Evolutionary conservation across 768 basidiomycete species (phyloP), one percentile per base, ranked within the genome.

Genomic region (Paxillus involutus): DNA sequence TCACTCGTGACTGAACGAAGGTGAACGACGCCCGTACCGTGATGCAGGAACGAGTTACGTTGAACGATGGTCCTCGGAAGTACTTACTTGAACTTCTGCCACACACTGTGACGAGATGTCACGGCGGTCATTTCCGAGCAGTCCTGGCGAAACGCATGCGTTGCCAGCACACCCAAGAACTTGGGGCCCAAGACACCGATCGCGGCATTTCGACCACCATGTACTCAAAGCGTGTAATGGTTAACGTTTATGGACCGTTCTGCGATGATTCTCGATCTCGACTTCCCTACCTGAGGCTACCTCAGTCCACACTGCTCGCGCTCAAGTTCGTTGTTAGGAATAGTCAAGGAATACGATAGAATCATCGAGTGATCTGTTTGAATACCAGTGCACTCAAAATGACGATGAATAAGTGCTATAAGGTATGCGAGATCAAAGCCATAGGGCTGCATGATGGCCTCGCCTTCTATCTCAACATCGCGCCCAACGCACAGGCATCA

Each of bases 1-100:
- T 40, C 39, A 6, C 10, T n/a, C 17, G 39, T 17, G n/a, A n/a
- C 10, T 40, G 39, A 40, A 17, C n/a, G 7, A 14, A 39, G 16
- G 12, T 21, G 47, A 47, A 44, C 17, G 19, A 32, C 30, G 19
- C 16, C 47, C 59, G 44, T 44, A 36, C 50, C 37, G 26, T 32
- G 45, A 36, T 30, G 47, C 44, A 47, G 9, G 17, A 19, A 24
- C 17, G 29, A 26, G 26, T 26, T 26, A 6, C 32, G n/a, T n/a
- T n/a, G n/a, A 40, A 35, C 36, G 6, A 13, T 24, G 43, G 47
- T 39, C 29, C 17, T 17, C 33, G 17, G 46, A 36, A 47, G 46
- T 29, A 47, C 7, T 17, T 21, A 10, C 13, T 6, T 2, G n/a
- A 33, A 45, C 32, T 29, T 9, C 32, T 61, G 64, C 53, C 62